Conservation (phyloP, 441 rosid species). For the Euphorbia celastroides region DNA sequence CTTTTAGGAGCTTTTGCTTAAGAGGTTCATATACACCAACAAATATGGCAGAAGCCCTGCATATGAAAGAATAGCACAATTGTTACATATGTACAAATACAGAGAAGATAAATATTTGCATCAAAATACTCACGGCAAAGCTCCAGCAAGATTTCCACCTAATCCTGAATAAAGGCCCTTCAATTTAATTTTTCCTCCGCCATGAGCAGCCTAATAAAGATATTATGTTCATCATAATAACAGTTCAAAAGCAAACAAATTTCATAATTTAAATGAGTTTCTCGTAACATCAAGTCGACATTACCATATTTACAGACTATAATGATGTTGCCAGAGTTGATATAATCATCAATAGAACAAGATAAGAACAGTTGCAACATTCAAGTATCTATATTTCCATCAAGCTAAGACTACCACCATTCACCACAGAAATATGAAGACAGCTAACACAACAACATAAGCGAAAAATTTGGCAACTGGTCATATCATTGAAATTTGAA, state of each 20-base stretch:
- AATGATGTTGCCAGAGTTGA: background rate
- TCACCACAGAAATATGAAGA: background rate
- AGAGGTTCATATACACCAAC: conserved; percentile 84
- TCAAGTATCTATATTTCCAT: background rate
- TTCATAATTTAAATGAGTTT: background rate
- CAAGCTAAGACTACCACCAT: background rate
- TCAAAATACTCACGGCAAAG: conserved; percentile 32
- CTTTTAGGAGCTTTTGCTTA: conserved; percentile 70
- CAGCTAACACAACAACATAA: background rate
- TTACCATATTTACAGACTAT: background rate
- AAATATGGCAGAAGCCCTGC: conserved; percentile 87
- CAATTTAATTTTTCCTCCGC: conserved; percentile 30
- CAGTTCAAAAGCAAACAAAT: background rate
- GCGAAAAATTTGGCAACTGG: background rate
- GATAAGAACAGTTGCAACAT: background rate
- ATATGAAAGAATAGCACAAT: background rate
- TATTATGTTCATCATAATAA: background rate
- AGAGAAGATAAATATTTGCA: too few relatives aligned
- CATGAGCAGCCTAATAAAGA: conserved; percentile 13
- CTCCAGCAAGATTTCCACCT: conserved; percentile 43
- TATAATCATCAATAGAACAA: background rate
- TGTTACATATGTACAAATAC: background rate
- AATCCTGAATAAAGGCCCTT: conserved; percentile 44
- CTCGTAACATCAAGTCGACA: background rate
- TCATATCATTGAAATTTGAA: background rate